Conservation (phyloP, 2,329 filamentous ascomycete species). For the Drechslerella coelobrocha region DNA sequence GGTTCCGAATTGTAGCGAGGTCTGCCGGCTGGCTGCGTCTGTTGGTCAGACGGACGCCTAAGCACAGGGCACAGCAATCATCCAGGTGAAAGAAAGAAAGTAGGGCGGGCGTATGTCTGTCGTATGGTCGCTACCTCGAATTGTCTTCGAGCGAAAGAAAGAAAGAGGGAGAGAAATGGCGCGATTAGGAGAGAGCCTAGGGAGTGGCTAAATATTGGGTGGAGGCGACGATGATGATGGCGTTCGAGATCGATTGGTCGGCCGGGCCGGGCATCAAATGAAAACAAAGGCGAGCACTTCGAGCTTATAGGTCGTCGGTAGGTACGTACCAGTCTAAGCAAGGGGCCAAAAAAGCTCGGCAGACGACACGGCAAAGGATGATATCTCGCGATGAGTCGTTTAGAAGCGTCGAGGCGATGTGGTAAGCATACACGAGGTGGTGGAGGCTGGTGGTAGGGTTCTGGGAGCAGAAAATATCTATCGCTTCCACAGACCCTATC, state of each 20-base stretch:
- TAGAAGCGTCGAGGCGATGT: no score
- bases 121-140: not conserved
- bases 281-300: no score
- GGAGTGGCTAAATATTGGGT: not conserved
- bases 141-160: not conserved
- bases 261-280: slow-evolving; percentile 57
- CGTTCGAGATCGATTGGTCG: slow-evolving; percentile 61
- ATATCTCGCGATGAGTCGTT: no score
- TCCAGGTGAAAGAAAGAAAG: not conserved
- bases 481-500: no score
- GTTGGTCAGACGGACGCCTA: not conserved
- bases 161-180: not conserved
- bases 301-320: no score
- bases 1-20: not conserved
- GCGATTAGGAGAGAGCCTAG: not conserved
- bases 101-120: no score
- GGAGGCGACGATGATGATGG: slow-evolving; percentile 51
- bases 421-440: no score
- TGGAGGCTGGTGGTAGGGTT: no score
- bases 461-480: slow-evolving; percentile 53
- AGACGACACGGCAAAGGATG: no score
- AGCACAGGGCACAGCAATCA: not conserved
- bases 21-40: not conserved
- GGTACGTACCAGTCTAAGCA: no score
- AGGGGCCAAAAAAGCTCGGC: no score